phyloP scores from a whole-genome alignment of 495 filamentous ascomycete genomes.

The Geoglossum glabrum region DNA sequence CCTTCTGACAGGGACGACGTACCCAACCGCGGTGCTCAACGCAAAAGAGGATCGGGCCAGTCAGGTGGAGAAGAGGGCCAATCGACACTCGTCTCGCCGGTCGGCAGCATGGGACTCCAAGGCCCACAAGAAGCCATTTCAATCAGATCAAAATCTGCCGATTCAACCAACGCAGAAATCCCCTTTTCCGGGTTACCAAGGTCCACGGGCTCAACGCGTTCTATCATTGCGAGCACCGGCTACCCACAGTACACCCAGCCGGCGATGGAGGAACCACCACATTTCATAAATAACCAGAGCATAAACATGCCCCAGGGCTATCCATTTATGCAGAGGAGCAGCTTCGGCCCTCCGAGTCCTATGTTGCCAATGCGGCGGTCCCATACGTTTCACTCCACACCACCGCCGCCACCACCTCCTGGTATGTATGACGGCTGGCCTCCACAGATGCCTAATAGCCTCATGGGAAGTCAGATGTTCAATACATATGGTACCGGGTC shows the following conservation, averaged over 20 bases:
- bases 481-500: not conserved
- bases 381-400: not conserved
- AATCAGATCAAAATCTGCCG: not conserved
- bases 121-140: not conserved
- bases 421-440: not conserved
- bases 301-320: not conserved
- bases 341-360: not conserved
- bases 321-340: not conserved
- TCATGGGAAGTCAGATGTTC: not conserved
- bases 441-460: not conserved
- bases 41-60: not conserved
- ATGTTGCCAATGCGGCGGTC: not conserved
- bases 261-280: not conserved
- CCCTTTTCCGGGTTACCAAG: not conserved
- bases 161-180: not conserved
- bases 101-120: not conserved
- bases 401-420: not conserved
- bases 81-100: not conserved
- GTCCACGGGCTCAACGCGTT: not conserved
- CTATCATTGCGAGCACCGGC: not conserved
- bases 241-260: not conserved
- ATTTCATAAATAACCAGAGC: not conserved
- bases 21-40: not conserved
- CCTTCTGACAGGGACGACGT: not conserved
- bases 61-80: not conserved